Evolutionary conservation across 2,329 filamentous ascomycete genomes (phyloP), one percentile per base, ranked within the genome.

Genomic region (Pestalotiopsis sp.): DNA sequence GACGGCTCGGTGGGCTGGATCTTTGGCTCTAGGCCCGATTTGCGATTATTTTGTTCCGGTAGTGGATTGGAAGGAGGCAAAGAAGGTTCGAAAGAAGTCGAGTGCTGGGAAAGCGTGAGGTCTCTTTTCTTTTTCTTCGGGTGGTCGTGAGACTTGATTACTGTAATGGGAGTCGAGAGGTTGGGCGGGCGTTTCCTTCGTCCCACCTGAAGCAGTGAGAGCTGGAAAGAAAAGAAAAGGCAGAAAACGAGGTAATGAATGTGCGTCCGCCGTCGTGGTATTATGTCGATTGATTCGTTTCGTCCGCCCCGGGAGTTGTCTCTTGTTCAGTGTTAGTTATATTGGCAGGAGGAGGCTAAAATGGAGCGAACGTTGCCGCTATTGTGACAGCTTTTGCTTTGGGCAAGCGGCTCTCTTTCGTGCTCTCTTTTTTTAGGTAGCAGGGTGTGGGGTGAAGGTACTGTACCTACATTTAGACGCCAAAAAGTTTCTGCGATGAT

Each of bases 341-440:
- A 61, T 36, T 61, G 31, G 36, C 59, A 61, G 38, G 31, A 36
- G 59, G 59, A 20, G 25, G 17, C 31, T 39, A 39, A 61, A 38
- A 25, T n/a, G 59, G 27, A 61, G 59, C 59, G 31, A 39, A 61
- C 59, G 59, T 61, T 61, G 59, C 25, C 25, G 59, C 59, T 61
- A 61, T 61, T 61, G 7, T 38, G 59, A 39, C 59, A 61, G 59
- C 20, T 36, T 14, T n/a, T 52, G 17, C 20, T n/a, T 52, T 52
- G 45, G 45, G 45, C 20, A n/a, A n/a, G 45, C 5, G 45, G 45
- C 17, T 52, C 14, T 7, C n/a, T n/a, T 17, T n/a, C 17, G 45
- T 52, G 45, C 59, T 61, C 20, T 20, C 17, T 27, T 3, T 61
- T 38, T 20, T 36, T 38, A 31, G 59, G n/a, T 58, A n/a, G 23